A percentile compares a stretch with the other conserved stretches of the same genome.
phyloP scores from a whole-genome alignment of 805 yeast species.

The Saturnispora galanensis region DNA sequence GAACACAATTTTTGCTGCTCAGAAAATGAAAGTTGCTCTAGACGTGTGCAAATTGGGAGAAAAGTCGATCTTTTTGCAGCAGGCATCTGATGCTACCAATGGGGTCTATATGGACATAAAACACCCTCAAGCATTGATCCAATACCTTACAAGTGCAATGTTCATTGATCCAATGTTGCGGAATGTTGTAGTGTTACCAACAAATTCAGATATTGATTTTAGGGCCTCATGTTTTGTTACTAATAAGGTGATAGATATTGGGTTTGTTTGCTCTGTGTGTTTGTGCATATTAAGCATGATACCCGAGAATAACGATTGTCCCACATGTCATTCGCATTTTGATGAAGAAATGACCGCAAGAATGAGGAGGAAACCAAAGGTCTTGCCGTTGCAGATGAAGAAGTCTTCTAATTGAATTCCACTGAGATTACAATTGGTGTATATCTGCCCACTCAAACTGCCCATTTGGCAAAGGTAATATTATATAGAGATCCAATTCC shows the following conservation, averaged over 20 bases:
- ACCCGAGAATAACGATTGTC: slow-evolving; percentile 64
- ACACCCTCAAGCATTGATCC: slow-evolving; percentile 69
- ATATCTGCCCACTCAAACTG: no score
- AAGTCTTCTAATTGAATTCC: slow-evolving; percentile 9
- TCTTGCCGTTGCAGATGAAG: slow-evolving; percentile 23
- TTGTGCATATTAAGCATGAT: slow-evolving; percentile 65
- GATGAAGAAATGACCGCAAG: slow-evolving; percentile 53
- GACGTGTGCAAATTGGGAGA: slow-evolving; percentile 78
- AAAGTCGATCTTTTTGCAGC: slow-evolving; percentile 80
- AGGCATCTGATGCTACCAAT: slow-evolving; percentile 89
- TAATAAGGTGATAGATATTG: slow-evolving; percentile 84
- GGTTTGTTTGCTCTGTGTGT: slow-evolving; percentile 93
- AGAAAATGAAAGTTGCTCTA: slow-evolving; percentile 78
- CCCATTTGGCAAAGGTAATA: no score
- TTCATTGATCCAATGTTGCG: slow-evolving; percentile 80
- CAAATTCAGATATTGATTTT: slow-evolving; percentile 80
- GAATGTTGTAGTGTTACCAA: slow-evolving; percentile 68
- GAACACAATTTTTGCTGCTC: slow-evolving; percentile 95
- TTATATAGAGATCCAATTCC: no score
- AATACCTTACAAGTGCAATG: slow-evolving; percentile 72
- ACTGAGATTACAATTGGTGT: no score
- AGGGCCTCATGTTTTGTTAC: slow-evolving; percentile 91
- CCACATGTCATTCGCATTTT: slow-evolving; percentile 76
- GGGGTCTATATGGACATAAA: slow-evolving; percentile 73
- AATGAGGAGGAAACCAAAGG: slow-evolving; percentile 47